Evolutionary conservation across 805 yeast species (phyloP).

Genomic region (Suhomyces sp.): DNA sequence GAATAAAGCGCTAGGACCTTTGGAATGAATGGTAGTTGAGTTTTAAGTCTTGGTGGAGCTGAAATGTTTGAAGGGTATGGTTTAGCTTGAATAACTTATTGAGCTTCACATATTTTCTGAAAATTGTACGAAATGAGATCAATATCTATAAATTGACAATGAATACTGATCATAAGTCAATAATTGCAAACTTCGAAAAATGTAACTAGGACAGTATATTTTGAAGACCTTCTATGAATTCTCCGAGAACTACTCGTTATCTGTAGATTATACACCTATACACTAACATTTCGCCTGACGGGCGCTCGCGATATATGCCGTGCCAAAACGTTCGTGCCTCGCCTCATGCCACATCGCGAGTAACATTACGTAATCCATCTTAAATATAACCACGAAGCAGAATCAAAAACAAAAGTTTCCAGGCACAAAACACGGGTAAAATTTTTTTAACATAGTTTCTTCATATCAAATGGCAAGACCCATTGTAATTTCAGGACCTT

Average conservation of each 20-base stretch:
- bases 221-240: not conserved
- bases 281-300: not conserved
- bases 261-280: not conserved
- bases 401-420: not conserved
- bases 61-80: not conserved
- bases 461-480: conserved; percentile 53
- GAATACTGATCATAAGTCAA: not conserved
- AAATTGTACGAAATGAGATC: not conserved
- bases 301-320: not conserved
- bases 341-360: not conserved
- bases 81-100: not conserved
- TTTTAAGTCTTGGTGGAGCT: not conserved
- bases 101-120: not conserved
- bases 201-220: not conserved
- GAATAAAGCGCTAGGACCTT: not conserved
- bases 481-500: conserved; percentile 94
- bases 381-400: not conserved
- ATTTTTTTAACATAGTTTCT: not conserved
- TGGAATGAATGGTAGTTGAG: not conserved
- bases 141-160: not conserved
- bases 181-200: not conserved
- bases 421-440: not conserved
- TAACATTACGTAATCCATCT: not conserved
- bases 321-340: not conserved
- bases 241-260: not conserved